Percentiles rank a stretch among this genome's conserved stretches.
Evolutionary conservation across 1,139 yeast species (phyloP).

Genomic region (Debaryomyces coudertii): DNA sequence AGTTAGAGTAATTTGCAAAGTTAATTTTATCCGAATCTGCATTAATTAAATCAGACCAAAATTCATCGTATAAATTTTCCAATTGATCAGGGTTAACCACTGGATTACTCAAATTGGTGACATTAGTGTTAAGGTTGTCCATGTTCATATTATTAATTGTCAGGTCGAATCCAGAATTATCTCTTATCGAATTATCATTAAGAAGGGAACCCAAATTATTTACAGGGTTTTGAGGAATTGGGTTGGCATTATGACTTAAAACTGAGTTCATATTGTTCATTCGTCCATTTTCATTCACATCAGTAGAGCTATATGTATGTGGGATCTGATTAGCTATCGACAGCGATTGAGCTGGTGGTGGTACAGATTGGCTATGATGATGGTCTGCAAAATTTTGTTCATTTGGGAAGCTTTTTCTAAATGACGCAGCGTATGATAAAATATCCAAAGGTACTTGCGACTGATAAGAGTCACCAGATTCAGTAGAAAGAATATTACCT

Average conservation of each 20-base stretch:
- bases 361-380: constrained; percentile 3
- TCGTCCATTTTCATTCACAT: background rate
- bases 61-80: constrained; percentile 42
- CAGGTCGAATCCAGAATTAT: background rate
- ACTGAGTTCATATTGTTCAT: background rate
- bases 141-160: background rate
- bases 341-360: background rate
- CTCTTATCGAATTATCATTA: background rate
- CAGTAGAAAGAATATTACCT: constrained; percentile 16
- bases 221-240: background rate
- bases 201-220: constrained; percentile 3
- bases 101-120: background rate
- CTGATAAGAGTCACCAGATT: constrained; percentile 16
- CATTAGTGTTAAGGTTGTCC: background rate
- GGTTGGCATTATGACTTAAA: background rate
- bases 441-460: constrained; percentile 37
- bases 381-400: constrained; percentile 1
- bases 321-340: background rate
- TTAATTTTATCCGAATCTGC: constrained; percentile 40
- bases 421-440: constrained; percentile 41
- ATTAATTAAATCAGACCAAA: constrained; percentile 47
- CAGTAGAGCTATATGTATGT: background rate
- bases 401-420: constrained; percentile 17
- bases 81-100: constrained; percentile 24
- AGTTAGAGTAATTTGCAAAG: constrained; percentile 31